Evolutionary conservation across 2,329 filamentous ascomycete species (phyloP).

Genomic region (Xylaria sp.): DNA sequence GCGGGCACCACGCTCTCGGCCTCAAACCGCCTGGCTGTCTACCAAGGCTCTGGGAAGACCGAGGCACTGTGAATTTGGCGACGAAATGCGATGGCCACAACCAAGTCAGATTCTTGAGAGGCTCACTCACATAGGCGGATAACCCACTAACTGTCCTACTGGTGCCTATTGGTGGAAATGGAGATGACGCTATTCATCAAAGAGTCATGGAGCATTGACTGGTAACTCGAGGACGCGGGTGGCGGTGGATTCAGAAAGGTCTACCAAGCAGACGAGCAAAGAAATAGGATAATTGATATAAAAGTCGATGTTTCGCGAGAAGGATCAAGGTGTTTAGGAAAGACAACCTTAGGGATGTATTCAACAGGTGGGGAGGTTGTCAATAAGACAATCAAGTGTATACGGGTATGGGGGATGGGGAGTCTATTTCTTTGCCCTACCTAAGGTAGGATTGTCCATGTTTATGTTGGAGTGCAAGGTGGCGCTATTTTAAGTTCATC

Average conservation of each 20-base stretch:
- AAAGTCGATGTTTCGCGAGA: constrained; percentile 7
- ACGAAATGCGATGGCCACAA: neutral
- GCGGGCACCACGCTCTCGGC: neutral
- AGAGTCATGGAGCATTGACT: constrained; percentile 2
- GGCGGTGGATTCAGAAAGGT: neutral
- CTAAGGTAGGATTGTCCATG: neutral
- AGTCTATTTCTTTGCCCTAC: too few species aligned
- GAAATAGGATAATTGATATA: constrained; percentile 8
- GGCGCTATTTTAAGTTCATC: neutral
- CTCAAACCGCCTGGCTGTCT: neutral
- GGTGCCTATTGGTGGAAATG: neutral
- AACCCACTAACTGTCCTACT: neutral
- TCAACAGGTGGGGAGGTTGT: constrained; percentile 4
- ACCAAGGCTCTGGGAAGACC: neutral
- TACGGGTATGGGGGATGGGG: neutral
- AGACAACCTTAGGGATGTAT: neutral
- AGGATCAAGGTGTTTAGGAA: constrained; percentile 16
- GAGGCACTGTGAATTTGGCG: neutral
- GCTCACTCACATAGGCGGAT: neutral
- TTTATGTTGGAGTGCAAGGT: neutral
- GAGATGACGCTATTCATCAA: neutral
- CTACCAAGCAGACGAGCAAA: constrained; percentile 2
- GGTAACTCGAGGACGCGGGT: neutral
- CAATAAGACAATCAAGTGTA: constrained; percentile 1
- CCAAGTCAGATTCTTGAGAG: neutral